Evolutionary conservation across 176 grass and related monocot genomes (phyloP), one percentile per base, ranked within the genome.

Genomic region (Oryza coarctata): DNA sequence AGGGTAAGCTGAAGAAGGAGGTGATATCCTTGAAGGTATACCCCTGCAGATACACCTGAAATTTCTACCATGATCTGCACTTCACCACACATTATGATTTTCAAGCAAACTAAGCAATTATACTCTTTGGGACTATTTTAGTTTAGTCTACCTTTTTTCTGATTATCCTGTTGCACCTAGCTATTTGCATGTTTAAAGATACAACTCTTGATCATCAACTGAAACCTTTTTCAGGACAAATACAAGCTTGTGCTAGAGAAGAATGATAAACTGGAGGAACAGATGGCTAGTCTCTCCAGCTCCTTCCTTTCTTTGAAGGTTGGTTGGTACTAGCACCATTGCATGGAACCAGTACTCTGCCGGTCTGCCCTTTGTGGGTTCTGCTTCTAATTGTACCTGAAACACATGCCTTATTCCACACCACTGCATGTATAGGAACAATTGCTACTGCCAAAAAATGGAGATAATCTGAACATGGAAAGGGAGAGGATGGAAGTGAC

Each of bases 251-350:
- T 89, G 34, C 40, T 78, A 41, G 79, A 78, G 27, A 85, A 91
- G 79, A 82, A 89, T 70, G 73, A 77, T 17, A 91, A 87, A 75
- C 73, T 94, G 40, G 83, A 89, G 85, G 86, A 87, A 47, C 83
- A 91, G 76, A 76, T 91, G 60, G 67, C 31, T n/a, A 33, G 3
- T 62, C 73, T 94, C 66, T 91, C 80, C 43, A 84, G 26, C 32
- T 91, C 89, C 41, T 86, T 91, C 36, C 5, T 78, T n/a, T 79
- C 80, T 67, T 74, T 94, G 44, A 94, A 91, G 89, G 92, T 94
- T 82, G n/a, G 22, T 33, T 47, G 34, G 15, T 18, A 50, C 47
- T 18, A 41, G 9, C 31, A 68, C 76, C 33, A 13, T 81, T 89
- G 32, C 50, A 32, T 55, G 58, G 7, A 30, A 85, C n/a, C 44